These are phyloP conservation scores for Clavaria fumosa DNA, from an alignment of 768 basidiomycete species.

Conservation along the genomic window DNA sequence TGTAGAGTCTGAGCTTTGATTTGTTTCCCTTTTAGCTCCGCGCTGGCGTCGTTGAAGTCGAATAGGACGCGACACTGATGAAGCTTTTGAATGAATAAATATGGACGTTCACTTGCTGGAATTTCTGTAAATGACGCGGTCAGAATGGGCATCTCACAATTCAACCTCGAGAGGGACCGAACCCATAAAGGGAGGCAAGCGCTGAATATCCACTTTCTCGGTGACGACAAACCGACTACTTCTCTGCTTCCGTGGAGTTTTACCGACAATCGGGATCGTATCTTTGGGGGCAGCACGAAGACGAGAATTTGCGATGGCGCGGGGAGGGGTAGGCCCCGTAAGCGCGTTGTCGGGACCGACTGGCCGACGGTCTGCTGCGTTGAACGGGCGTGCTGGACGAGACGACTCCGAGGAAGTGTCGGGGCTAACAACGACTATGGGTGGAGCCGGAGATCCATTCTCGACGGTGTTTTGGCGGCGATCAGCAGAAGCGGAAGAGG, in stretches of 20 bases:
- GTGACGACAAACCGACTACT: conserved; percentile 94
- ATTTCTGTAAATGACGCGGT: conserved; percentile 46
- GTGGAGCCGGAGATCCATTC: conserved; percentile 42
- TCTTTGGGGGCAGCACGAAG: conserved; percentile 81
- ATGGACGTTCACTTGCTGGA: conserved; percentile 71
- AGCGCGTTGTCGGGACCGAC: conserved; percentile 29
- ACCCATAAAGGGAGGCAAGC: conserved; percentile 84
- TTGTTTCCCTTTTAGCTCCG: conserved; percentile 94
- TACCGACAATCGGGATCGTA: conserved; percentile 91
- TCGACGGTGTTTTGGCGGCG: conserved; percentile 41
- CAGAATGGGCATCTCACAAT: neutral
- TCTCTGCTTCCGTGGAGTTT: conserved; percentile 93
- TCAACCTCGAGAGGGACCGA: conserved; percentile 11
- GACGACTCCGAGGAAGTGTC: conserved; percentile 38
- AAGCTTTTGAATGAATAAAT: conserved; percentile 87
- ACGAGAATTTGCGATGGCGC: conserved; percentile 54
- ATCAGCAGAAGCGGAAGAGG: conserved; percentile 36
- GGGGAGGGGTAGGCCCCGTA: conserved; percentile 40
- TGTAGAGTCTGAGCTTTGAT: conserved; percentile 96
- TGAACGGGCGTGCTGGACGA: conserved; percentile 25
- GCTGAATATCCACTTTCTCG: conserved; percentile 93
- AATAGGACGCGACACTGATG: conserved; percentile 94
- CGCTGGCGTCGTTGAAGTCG: conserved; percentile 95
- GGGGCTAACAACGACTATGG: conserved; percentile 77
- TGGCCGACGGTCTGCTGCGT: conserved; percentile 33